A percentile compares a stretch with the other conserved stretches of the same genome.
Conservation (phyloP, 441 rosid species). For the Oxalis stricta region DNA sequence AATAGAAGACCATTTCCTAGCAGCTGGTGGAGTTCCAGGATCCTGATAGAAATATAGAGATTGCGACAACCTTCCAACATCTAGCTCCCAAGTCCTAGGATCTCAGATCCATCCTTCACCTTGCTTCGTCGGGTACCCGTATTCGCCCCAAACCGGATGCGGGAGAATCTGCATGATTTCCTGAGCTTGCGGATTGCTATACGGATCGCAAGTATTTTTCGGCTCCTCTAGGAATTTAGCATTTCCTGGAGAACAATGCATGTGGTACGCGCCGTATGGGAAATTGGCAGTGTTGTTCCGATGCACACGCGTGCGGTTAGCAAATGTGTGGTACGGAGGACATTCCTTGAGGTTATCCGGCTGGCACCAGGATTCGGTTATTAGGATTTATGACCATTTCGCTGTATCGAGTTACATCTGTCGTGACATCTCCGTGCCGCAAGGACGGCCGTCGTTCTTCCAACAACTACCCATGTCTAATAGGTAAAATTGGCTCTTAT, state of each 20-base stretch:
- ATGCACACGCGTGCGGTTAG: slow-evolving; percentile 39
- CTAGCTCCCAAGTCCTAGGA: slow-evolving; percentile 68
- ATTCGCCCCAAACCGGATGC: slow-evolving; percentile 70
- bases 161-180: slow-evolving; percentile 76
- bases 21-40: slow-evolving; percentile 48
- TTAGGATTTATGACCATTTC: slow-evolving; percentile 76
- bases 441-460: slow-evolving; percentile 68
- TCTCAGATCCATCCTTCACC: slow-evolving; percentile 84
- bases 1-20: slow-evolving; percentile 59
- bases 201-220: slow-evolving; percentile 56
- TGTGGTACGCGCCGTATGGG: slow-evolving; percentile 68
- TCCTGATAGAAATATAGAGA: slow-evolving; percentile 75
- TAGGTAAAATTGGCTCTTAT: slow-evolving; percentile 67
- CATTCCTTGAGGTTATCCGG: slow-evolving; percentile 27
- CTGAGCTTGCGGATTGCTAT: slow-evolving; percentile 86
- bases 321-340: slow-evolving; percentile 62
- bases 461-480: slow-evolving; percentile 82
- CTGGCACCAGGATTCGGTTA: slow-evolving; percentile 39
- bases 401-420: slow-evolving; percentile 64
- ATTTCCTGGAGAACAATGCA: slow-evolving; percentile 67
- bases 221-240: slow-evolving; percentile 45
- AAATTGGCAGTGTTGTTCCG: slow-evolving; percentile 41
- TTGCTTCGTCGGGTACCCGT: slow-evolving; percentile 59
- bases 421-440: slow-evolving; percentile 57
- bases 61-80: slow-evolving; percentile 58